These are phyloP conservation scores for Lepiota venenata DNA, from an alignment of 768 basidiomycete genomes.

Conservation along the genomic window DNA sequence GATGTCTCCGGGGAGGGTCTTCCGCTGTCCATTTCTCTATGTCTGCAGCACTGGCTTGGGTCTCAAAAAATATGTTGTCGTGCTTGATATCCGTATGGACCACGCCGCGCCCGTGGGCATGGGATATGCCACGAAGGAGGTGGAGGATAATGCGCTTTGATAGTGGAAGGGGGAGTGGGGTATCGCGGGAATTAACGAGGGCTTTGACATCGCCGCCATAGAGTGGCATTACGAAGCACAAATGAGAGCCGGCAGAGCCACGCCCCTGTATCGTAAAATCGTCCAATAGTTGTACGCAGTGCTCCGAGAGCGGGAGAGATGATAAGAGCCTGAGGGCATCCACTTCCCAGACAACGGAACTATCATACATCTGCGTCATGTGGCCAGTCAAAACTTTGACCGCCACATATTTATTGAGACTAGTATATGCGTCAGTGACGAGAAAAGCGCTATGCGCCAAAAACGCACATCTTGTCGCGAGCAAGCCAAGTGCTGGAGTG, in stretches of 20 bases:
- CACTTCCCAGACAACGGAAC: conserved; percentile 21
- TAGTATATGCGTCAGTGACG: conserved; percentile 15
- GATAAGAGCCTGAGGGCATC: conserved; percentile 15
- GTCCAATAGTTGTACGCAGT: conserved; percentile 18
- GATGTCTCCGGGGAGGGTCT: conserved; percentile 19
- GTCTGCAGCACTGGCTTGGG: too few species aligned
- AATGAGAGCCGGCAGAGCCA: conserved; percentile 20
- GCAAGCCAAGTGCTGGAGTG: conserved; percentile 28
- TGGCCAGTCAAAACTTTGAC: conserved; percentile 27
- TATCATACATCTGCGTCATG: conserved; percentile 19
- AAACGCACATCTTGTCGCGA: conserved; percentile 19
- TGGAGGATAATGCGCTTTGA: conserved; percentile 25
- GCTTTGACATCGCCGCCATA: conserved; percentile 22
- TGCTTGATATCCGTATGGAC: conserved; percentile 28
- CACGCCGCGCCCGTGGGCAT: conserved; percentile 18
- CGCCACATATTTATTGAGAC: conserved; percentile 26
- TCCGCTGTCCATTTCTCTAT: conserved; percentile 14
- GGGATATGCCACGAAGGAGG: conserved; percentile 20
- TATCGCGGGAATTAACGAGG: conserved; percentile 10
- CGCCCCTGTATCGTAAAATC: conserved; percentile 22
- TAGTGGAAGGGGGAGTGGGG: conserved; percentile 19
- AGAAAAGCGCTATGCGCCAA: background rate
- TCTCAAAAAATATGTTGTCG: conserved; percentile 25
- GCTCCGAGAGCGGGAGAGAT: conserved; percentile 8
- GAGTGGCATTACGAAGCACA: conserved; percentile 24